phyloP scores from a whole-genome alignment of 352 stramenopile genomes.

The Phytophthora idaei region DNA sequence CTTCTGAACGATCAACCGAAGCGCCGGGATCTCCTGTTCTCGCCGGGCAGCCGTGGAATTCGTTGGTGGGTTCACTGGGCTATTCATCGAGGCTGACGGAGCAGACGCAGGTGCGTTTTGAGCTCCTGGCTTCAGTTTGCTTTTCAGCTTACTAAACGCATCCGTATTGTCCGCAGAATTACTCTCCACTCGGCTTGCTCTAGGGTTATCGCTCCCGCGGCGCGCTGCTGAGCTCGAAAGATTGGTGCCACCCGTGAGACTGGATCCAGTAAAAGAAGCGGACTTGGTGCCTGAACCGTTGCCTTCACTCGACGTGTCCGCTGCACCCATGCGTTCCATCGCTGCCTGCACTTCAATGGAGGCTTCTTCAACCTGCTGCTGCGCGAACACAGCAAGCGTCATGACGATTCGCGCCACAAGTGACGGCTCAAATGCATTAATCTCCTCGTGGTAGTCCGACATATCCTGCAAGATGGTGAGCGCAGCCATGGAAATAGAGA shows the following conservation, averaged over 20 bases:
- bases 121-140: conserved; percentile 50
- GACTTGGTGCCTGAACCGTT: conserved; percentile 31
- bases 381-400: conserved; percentile 84
- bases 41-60: conserved; percentile 13
- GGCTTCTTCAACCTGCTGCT: conserved; percentile 88
- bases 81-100: conserved; percentile 45
- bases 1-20: conserved; percentile 84
- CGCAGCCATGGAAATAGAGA: conserved; percentile 80
- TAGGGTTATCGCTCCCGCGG: conserved; percentile 54
- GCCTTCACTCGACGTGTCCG: conserved; percentile 22
- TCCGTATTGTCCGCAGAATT: conserved; percentile 48
- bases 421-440: conserved; percentile 69
- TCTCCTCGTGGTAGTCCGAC: conserved; percentile 73
- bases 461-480: conserved; percentile 83
- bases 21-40: conserved; percentile 69
- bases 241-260: conserved; percentile 26
- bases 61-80: conserved; percentile 19
- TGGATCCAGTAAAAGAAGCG: conserved; percentile 39
- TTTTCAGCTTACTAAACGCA: conserved; percentile 77
- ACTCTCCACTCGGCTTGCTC: conserved; percentile 48
- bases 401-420: conserved; percentile 87
- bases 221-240: conserved; percentile 27
- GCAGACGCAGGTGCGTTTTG: conserved; percentile 38
- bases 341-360: conserved; percentile 86
- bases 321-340: conserved; percentile 58